Percentiles rank a stretch among this genome's conserved stretches.
Evolutionary conservation across 768 basidiomycete genomes (phyloP).

Genomic region (Trametes punicea): DNA sequence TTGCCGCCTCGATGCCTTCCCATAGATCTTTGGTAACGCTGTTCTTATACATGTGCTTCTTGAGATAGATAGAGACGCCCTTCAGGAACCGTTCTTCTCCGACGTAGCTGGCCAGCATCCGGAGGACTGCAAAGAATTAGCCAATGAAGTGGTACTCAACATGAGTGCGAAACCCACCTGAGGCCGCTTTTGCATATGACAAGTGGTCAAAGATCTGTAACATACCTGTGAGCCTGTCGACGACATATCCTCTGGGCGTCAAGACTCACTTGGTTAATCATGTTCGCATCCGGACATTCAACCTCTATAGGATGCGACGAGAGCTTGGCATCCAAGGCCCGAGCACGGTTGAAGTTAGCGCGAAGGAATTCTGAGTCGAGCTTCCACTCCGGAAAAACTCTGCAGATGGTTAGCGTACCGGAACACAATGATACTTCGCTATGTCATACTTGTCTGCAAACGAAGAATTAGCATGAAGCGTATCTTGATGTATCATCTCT

Average conservation of each 20-base stretch:
- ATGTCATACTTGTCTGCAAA: conserved; percentile 44
- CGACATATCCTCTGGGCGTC: not conserved
- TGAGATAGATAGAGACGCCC: conserved; percentile 90
- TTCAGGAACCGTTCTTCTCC: conserved; percentile 86
- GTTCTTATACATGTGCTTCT: conserved; percentile 81
- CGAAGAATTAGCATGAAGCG: conserved; percentile 4
- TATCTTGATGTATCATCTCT: conserved; percentile 20
- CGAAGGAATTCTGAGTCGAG: conserved; percentile 80
- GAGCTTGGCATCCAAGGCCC: conserved; percentile 80
- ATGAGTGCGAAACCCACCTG: conserved; percentile 39
- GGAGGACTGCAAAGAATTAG: conserved; percentile 55
- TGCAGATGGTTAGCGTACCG: conserved; percentile 25
- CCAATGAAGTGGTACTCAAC: not conserved
- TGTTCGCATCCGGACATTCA: conserved; percentile 83
- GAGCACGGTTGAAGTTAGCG: conserved; percentile 66
- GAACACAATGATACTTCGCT: not conserved
- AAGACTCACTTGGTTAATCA: conserved; percentile 66
- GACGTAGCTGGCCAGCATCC: conserved; percentile 87
- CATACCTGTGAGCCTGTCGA: not conserved
- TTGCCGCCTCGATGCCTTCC: conserved; percentile 77
- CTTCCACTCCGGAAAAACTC: conserved; percentile 85
- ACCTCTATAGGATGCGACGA: conserved; percentile 95
- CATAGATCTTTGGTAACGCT: conserved; percentile 85
- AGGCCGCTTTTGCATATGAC: conserved; percentile 84
- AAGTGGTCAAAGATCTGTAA: conserved; percentile 82